phyloP scores from a whole-genome alignment of 768 basidiomycete species.

The Russula vinacea region DNA sequence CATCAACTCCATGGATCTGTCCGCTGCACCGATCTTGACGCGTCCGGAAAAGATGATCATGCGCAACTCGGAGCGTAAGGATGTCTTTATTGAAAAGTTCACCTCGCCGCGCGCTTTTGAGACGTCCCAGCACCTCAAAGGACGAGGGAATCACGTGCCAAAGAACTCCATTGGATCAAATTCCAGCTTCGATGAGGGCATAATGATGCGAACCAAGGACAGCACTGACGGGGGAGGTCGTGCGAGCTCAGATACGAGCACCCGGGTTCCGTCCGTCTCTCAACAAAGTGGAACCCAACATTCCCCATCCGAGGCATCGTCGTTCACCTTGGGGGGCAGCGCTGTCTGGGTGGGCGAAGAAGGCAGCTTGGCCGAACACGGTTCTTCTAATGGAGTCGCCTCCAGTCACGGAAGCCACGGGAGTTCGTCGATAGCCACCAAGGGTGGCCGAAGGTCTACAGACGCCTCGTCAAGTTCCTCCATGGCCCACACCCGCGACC shows the following conservation, averaged over 20 bases:
- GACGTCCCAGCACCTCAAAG: conserved; percentile 14
- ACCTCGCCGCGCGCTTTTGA: conserved; percentile 2
- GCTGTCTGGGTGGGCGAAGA: conserved; percentile 85
- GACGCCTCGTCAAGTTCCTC: conserved; percentile 76
- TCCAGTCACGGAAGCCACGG: conserved; percentile 44
- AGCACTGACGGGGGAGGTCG: conserved; percentile 16
- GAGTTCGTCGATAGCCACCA: conserved; percentile 46
- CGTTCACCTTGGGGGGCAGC: conserved; percentile 66
- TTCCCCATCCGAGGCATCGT: conserved; percentile 70
- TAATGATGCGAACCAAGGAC: conserved; percentile 42
- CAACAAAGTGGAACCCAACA: conserved; percentile 40
- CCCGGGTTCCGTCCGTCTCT: conserved; percentile 14
- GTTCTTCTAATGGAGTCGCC: conserved; percentile 31
- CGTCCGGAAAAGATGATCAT: conserved; percentile 85
- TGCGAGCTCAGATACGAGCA: conserved; percentile 21
- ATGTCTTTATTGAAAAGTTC: conserved; percentile 88
- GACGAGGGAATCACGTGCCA: conserved; percentile 24
- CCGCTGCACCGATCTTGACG: conserved; percentile 71
- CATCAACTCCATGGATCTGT: conserved; percentile 86
- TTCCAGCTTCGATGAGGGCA: conserved; percentile 67
- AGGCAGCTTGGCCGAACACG: conserved; percentile 46
- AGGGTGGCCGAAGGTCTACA: conserved; percentile 59
- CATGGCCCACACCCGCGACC: conserved; percentile 38
- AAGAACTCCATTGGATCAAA: conserved; percentile 48
- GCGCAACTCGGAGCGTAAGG: conserved; percentile 86